phyloP scores from a whole-genome alignment of 2,329 filamentous ascomycete species.

The Fusarium sp. region DNA sequence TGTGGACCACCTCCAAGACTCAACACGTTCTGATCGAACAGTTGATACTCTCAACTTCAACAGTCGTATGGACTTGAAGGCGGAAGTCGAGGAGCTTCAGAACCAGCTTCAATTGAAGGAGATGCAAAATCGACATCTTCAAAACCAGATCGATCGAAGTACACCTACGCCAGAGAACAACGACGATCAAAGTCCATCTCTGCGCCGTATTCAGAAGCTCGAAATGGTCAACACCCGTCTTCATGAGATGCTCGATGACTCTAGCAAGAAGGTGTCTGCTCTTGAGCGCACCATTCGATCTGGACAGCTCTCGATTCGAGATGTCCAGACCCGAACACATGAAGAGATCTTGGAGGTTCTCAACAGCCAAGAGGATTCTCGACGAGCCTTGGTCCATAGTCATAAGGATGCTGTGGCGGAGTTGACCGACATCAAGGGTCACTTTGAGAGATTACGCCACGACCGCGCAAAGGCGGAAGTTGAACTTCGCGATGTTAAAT shows the following conservation, averaged over 20 bases:
- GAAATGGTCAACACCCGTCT: constrained; percentile 92
- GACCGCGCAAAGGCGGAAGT: constrained; percentile 84
- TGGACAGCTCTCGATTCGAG: constrained; percentile 88
- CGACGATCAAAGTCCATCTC: constrained; percentile 84
- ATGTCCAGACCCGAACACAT: constrained; percentile 92
- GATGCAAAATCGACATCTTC: constrained; percentile 94
- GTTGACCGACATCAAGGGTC: constrained; percentile 85
- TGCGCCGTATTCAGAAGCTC: constrained; percentile 87
- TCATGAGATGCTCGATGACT: constrained; percentile 95
- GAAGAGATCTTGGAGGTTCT: constrained; percentile 94
- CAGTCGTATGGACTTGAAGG: constrained; percentile 89
- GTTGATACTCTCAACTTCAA: constrained; percentile 85
- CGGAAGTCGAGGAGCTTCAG: constrained; percentile 91
- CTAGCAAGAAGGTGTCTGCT: constrained; percentile 89
- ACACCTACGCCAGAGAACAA: constrained; percentile 73
- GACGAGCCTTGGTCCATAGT: constrained; percentile 82
- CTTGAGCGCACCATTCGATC: constrained; percentile 88
- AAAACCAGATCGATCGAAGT: constrained; percentile 83
- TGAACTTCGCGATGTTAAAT: constrained; percentile 85
- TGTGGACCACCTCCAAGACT: constrained; percentile 73
- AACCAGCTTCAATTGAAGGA: constrained; percentile 94
- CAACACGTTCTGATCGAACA: constrained; percentile 85
- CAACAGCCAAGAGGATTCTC: constrained; percentile 91
- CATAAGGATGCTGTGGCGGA: constrained; percentile 90
- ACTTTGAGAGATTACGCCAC: constrained; percentile 89